A percentile compares a stretch with the other conserved stretches of the same genome.
These are phyloP conservation scores for Penicillium capsulatum DNA, from an alignment of 2,329 filamentous ascomycete genomes.

Conservation along the genomic window DNA sequence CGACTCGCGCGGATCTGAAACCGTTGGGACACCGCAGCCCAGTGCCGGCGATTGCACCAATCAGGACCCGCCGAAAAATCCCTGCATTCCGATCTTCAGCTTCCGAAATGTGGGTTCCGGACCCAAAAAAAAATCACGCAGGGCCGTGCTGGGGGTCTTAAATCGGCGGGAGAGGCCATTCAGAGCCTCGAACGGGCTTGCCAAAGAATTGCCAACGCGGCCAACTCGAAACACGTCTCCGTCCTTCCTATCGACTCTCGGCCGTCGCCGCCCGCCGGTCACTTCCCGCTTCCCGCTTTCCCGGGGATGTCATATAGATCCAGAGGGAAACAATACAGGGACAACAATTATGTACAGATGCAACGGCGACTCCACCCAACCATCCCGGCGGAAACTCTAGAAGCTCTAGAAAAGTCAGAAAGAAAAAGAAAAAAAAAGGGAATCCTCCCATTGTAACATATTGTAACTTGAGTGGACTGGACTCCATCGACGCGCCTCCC, in stretches of 20 bases:
- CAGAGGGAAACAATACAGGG: no score
- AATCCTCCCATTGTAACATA: no score
- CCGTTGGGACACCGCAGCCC: constrained; percentile 11
- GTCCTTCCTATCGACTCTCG: background rate
- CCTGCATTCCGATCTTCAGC: background rate
- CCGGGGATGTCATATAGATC: no score
- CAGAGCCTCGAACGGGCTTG: constrained; percentile 5
- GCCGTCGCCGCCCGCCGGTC: no score
- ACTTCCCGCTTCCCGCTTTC: no score
- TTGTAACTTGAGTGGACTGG: background rate
- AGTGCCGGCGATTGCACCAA: constrained; percentile 1
- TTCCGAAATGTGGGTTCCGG: constrained; percentile 2
- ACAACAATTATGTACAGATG: no score
- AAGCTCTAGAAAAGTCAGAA: no score
- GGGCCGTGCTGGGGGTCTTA: constrained; percentile 3
- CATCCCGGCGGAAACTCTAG: no score
- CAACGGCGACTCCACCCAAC: no score
- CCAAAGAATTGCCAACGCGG: constrained; percentile 3
- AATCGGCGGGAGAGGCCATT: constrained; percentile 16
- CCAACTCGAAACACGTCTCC: constrained; percentile 4
- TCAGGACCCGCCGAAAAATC: constrained; percentile 1
- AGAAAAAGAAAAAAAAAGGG: no score
- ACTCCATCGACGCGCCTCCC: constrained; percentile 13
- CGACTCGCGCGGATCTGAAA: background rate
- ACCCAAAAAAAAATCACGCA: constrained; percentile 5